Percentiles rank a stretch among this genome's conserved stretches.
These are phyloP conservation scores for Didymella segeticola DNA, from an alignment of 2,329 filamentous ascomycete genomes.

Conservation along the genomic window DNA sequence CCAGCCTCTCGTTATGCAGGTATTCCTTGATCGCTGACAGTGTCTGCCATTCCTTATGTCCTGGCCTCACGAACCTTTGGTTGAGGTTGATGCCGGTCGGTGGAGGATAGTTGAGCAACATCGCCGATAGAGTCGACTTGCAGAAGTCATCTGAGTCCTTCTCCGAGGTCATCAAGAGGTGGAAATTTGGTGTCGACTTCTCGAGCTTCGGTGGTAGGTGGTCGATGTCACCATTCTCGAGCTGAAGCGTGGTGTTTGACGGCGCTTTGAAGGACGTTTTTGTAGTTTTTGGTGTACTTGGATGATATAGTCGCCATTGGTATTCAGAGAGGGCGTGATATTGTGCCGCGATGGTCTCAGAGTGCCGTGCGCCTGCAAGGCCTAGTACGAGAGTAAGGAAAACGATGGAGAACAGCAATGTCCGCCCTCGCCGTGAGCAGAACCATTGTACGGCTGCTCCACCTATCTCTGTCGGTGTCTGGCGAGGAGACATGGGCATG, in stretches of 20 bases:
- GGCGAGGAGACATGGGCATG: constrained; percentile 36
- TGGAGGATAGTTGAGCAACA: constrained; percentile 66
- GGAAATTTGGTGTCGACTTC: constrained; percentile 54
- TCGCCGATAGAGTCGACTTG: constrained; percentile 63
- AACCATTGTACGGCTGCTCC: constrained; percentile 41
- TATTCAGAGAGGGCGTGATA: constrained; percentile 39
- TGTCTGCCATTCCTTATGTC: constrained; percentile 53
- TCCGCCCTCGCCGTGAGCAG: constrained; percentile 40
- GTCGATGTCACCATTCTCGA: constrained; percentile 42
- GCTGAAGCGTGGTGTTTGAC: constrained; percentile 43
- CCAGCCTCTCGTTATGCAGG: constrained; percentile 55
- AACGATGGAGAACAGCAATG: constrained; percentile 27
- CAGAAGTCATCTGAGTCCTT: constrained; percentile 61
- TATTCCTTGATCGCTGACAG: constrained; percentile 57
- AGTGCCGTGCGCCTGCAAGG: constrained; percentile 11
- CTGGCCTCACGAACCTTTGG: constrained; percentile 23
- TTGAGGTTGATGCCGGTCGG: constrained; percentile 61
- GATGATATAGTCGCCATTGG: constrained; percentile 40
- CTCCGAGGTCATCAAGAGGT: constrained; percentile 61
- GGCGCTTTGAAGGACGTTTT: constrained; percentile 38
- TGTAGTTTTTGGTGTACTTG: constrained; percentile 32
- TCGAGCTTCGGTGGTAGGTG: constrained; percentile 37
- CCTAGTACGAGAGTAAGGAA: constrained; percentile 31
- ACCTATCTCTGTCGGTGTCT: constrained; percentile 30
- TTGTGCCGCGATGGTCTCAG: constrained; percentile 32